Evolutionary conservation across 75 land plant species (phyloP).

Genomic region (Sequoia sempervirens): DNA sequence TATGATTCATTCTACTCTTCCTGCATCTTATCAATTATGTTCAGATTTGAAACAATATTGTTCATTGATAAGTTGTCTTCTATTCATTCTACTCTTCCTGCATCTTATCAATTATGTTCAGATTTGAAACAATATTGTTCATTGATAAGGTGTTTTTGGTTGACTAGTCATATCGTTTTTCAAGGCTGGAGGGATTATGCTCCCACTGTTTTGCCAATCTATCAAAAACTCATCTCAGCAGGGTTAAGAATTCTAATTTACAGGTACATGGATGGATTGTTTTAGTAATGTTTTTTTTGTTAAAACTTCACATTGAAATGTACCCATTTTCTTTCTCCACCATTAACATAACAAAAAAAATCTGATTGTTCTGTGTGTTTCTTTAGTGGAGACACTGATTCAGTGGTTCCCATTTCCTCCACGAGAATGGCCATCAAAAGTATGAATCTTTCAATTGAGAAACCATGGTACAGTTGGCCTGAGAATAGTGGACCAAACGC

Average conservation of each 20-base stretch:
- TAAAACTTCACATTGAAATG: too few relatives aligned
- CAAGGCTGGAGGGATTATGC: background rate
- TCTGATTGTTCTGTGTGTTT: background rate
- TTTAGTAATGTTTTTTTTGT: too few relatives aligned
- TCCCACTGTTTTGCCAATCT: too few relatives aligned
- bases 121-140: background rate
- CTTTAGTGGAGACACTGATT: conserved; percentile 3
- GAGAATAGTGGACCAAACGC: background rate
- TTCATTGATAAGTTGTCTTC: background rate
- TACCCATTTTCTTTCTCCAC: too few relatives aligned
- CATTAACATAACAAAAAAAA: too few relatives aligned
- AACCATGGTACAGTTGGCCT: background rate
- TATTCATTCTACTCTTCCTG: background rate
- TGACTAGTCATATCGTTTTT: too few relatives aligned
- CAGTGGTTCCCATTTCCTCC: background rate
- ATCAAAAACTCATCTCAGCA: too few relatives aligned
- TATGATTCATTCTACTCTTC: too few relatives aligned
- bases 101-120: background rate
- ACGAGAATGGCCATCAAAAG: background rate
- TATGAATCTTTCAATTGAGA: background rate
- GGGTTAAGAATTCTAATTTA: too few relatives aligned
- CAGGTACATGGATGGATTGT: background rate
- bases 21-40: too few relatives aligned
- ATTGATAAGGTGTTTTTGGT: background rate
- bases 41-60: too few relatives aligned